phyloP scores from a whole-genome alignment of 2,329 filamentous ascomycete species.

The Penicillium oxalicum region DNA sequence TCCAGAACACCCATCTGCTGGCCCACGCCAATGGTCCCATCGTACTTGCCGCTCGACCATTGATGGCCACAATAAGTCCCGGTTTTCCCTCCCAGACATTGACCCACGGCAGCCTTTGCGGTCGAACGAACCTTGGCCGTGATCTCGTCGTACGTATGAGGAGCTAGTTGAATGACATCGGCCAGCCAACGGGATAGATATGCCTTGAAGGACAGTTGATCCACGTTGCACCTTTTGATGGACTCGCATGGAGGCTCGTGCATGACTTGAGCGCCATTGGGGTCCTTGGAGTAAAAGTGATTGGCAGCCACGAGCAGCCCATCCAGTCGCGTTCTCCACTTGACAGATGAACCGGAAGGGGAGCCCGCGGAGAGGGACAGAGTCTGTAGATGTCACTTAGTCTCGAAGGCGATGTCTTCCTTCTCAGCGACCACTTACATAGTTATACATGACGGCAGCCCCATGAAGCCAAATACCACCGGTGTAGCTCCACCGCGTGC shows the following conservation, averaged over 20 bases:
- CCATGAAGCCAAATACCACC: constrained; percentile 51
- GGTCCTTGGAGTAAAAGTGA: constrained; percentile 46
- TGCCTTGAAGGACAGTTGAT: constrained; percentile 61
- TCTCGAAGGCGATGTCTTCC: background rate
- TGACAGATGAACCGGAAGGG: constrained; percentile 32
- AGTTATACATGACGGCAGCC: constrained; percentile 47
- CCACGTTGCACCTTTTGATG: constrained; percentile 51
- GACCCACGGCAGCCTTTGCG: constrained; percentile 49
- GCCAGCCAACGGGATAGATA: constrained; percentile 58
- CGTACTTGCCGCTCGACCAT: constrained; percentile 36
- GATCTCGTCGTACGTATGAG: constrained; percentile 48
- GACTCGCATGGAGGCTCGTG: constrained; percentile 56
- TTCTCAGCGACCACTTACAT: constrained; percentile 16
- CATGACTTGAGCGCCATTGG: constrained; percentile 55
- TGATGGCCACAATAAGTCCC: constrained; percentile 34
- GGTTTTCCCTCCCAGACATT: constrained; percentile 47
- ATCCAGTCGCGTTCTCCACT: constrained; percentile 50
- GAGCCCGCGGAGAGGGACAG: constrained; percentile 44
- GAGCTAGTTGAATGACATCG: constrained; percentile 53
- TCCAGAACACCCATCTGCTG: constrained; percentile 38
- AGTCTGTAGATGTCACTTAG: constrained; percentile 31
- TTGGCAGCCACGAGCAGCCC: constrained; percentile 51
- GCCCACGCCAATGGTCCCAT: constrained; percentile 34
- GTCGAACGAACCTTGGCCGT: constrained; percentile 48
- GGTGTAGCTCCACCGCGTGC: constrained; percentile 54